Conservation (phyloP, 768 basidiomycete genomes). For the Lactarius hengduanensis region DNA sequence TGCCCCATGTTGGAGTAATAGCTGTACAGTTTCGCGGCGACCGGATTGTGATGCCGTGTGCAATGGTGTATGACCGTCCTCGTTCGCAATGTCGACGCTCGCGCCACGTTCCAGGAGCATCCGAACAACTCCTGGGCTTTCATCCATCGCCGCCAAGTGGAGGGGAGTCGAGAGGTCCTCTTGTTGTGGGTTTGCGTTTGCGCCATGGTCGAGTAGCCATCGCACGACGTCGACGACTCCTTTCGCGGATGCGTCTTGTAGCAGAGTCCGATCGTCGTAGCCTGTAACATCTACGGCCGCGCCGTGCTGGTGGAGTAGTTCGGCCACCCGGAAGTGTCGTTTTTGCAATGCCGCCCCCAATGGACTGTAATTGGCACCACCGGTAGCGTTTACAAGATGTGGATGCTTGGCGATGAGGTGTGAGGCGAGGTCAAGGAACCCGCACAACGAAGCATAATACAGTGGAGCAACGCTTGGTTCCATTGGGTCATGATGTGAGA, state of each 20-base stretch:
- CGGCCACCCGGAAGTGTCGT: neutral
- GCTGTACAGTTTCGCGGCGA: neutral
- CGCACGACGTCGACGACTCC: neutral
- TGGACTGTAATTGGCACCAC: neutral
- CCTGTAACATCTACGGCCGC: neutral
- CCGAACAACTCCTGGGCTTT: neutral
- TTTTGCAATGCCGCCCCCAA: neutral
- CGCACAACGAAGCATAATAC: conserved; percentile 6
- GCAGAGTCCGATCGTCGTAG: neutral
- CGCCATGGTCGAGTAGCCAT: conserved; percentile 6
- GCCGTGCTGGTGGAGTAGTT: neutral
- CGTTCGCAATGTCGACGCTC: neutral
- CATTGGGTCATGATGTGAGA: too few species aligned
- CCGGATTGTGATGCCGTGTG: neutral
- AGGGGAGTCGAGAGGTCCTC: too few species aligned
- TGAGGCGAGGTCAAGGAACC: neutral
- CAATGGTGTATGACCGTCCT: neutral
- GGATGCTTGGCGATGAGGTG: neutral
- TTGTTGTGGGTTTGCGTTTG: neutral
- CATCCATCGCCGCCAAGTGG: too few species aligned
- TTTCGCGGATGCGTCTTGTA: neutral
- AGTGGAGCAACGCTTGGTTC: neutral
- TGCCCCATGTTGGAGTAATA: neutral
- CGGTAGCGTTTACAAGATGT: neutral
- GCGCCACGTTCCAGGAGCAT: neutral